Base-by-base conservation (phyloP, 2,329 filamentous ascomycete species). In the Claviceps sorghi region DNA sequence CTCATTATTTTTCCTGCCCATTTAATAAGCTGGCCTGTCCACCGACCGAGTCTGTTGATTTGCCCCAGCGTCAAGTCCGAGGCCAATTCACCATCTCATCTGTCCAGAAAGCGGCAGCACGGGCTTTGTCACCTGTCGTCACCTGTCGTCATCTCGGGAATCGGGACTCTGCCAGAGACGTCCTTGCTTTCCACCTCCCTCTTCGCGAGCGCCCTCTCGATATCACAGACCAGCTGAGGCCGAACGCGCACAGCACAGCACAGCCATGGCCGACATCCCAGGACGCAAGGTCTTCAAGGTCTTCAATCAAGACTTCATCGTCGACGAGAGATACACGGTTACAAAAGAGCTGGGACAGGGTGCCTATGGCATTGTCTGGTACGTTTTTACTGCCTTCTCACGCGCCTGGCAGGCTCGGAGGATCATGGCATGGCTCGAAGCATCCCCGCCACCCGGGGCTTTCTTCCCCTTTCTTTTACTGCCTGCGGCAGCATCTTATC, bases 361-460 rank as follows among this genome's bases (percentile, higher is more conserved):
- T 65, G 93, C 93, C 64, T 98, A 98, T 67, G 93, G 93, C 67
- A 97, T 98, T 64, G 93, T 98, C 66, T 98, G 93, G 89, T 95
- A 79, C 66, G 70, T 63, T 38, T 26, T 34, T 34, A 7, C 22
- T 29, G 29, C 32, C n/a, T 15, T 32, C 19, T 34, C 32, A 4
- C 34, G 34, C 34, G 34, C 34, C 2, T 36, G 8, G 34, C 34
- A 36, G 9, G 32, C 32, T 11, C 26, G 26, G 26, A 5, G 26
- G 9, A 34, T 2, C 32, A 34, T 34, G 32, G 32, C 11, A 9
- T 34, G 32, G 32, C 11, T n/a, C 8, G 26, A 26, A 3, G 3
- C 26, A 26, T 26, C 8, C 32, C 32, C 32, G 32, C 32, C 2
- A 34, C 32, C 9, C 11, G 32, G 32, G 32, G 9, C 9, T 34